Base-by-base conservation (phyloP, 2,329 filamentous ascomycete species). In the Lasiodiplodia theobromae region DNA sequence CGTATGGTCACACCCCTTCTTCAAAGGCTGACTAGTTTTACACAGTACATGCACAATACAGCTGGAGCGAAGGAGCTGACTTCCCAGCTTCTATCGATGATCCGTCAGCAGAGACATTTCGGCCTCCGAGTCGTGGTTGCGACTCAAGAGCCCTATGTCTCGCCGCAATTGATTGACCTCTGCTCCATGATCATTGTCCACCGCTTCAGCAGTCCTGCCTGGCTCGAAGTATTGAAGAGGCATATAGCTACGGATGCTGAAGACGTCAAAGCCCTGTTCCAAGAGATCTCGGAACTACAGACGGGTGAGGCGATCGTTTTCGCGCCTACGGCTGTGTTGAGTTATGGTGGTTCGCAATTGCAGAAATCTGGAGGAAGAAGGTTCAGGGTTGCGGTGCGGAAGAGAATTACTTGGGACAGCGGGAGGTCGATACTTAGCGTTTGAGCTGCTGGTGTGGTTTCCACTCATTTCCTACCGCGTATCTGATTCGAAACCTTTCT, bases 81-180 rank as follows among this genome's bases (percentile, higher is more conserved):
- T 0, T 83, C 90, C 5, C 82, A 83, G 0, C 81, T 94, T 0
- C 81, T 92, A 0, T 82, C 83, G 0, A 86, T 87, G 0, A 90
- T 94, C 71, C 86, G 92, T 0, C 82, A 90, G n/a, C 91, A 95
- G 77, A 87, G 91, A 0, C 92, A 95, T 74, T 78, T 89, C 0
- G 91, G 86, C 0, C 84, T 86, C 0, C 85, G 91, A 0, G 82
- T 94, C 3, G 75, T 94, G 47, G 89, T 95, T 34, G 89, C 91
- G 0, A 95, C 92, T 0, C 91, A 96, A 74, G 92, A 95, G 73
- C 92, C 92, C 0, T 92, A 90, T 0, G 84, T 94, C 3, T 90
- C 89, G 0, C 87, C 88, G 0, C 84, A 85, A 18, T 83, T 96
- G 0, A 83, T 95, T 0, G 91, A 93, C 65, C 81, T 95, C 0